Conservation (phyloP, 225 moss, liverwort and hornwort genomes). For the Physcomitrium patens region DNA sequence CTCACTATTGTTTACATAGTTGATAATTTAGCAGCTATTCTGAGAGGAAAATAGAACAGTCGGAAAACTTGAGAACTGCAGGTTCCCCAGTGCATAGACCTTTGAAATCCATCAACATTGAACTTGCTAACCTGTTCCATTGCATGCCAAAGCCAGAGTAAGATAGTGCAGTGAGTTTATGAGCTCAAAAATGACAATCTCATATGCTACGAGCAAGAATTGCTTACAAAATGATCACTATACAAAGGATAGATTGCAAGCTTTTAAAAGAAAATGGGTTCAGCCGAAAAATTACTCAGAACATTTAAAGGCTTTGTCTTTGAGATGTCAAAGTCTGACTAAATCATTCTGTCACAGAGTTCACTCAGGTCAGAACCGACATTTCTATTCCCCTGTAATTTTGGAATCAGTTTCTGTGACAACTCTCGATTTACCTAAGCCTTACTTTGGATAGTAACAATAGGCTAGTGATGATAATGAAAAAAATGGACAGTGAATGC, state of each 20-base stretch:
- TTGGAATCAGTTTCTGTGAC: no score
- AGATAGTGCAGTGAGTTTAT: background rate
- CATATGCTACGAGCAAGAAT: background rate
- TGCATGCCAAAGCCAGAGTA: background rate
- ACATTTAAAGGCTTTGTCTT: slow-evolving; percentile 17
- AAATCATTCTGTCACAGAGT: slow-evolving; percentile 52
- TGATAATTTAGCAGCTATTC: slow-evolving; percentile 51
- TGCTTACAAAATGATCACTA: background rate
- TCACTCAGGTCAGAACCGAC: no score
- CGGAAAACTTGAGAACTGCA: slow-evolving; percentile 60
- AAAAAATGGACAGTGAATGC: no score
- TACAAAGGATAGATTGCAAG: background rate
- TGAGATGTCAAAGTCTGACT: slow-evolving; percentile 51
- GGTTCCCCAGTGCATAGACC: slow-evolving; percentile 42
- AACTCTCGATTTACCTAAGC: no score
- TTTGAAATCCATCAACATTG: slow-evolving; percentile 59
- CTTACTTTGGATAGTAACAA: no score
- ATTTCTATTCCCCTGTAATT: no score
- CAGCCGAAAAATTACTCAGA: background rate
- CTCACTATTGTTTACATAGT: slow-evolving; percentile 25
- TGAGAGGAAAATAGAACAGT: slow-evolving; percentile 62
- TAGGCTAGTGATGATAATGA: no score
- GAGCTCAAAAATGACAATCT: background rate
- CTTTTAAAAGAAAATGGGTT: background rate
- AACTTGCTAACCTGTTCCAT: slow-evolving; percentile 66